Base-by-base conservation (phyloP, 768 basidiomycete species). In the Cystobasidium onofrii region DNA sequence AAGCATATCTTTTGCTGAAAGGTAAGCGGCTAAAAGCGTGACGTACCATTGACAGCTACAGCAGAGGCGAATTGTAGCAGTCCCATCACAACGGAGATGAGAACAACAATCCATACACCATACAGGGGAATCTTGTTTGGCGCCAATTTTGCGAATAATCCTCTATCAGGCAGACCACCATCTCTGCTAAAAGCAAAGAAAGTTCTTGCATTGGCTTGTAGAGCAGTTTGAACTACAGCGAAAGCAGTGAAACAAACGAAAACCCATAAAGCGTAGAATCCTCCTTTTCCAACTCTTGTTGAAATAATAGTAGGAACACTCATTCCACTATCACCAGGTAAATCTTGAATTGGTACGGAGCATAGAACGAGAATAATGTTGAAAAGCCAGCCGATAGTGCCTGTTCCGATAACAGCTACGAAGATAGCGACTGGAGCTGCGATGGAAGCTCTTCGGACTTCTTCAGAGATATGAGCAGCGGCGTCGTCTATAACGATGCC, bases 341-440 rank as follows among this genome's bases (percentile, higher is more conserved):
- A 85, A 69, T 86, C 82, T 72, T 83, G 86, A 18, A 29, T 36
- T 73, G 76, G 67, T 63, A 78, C 76, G 54, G 89, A 90, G 80
- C 90, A 92, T 10, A 93, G 83, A n/a, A 93, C 85, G 34, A 92
- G 81, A 3, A 91, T 88, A 75, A 95, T 89, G 81, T 93, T 95
- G 74, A 92, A 84, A 10, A 93, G 78, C 91, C 91, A 92, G 39
- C 91, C 90, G 75, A 91, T 55, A 29, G 69, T 33, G 36, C 82
- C 81, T n/a, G 81, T 83, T 1, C 81, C 81, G 76, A 81, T 75
- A 54, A 82, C 82, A 54, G 82, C 82, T 25, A 82, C 80, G 75
- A 81, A 82, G 76, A 83, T 82, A 31, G 82, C 81, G 46, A 81
- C 81, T 34, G 82, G 82, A 17, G 82, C 82, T 39, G 82, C 82